Conservation (phyloP, 2,329 filamentous ascomycete genomes). For the Raffaelea ambrosiae region DNA sequence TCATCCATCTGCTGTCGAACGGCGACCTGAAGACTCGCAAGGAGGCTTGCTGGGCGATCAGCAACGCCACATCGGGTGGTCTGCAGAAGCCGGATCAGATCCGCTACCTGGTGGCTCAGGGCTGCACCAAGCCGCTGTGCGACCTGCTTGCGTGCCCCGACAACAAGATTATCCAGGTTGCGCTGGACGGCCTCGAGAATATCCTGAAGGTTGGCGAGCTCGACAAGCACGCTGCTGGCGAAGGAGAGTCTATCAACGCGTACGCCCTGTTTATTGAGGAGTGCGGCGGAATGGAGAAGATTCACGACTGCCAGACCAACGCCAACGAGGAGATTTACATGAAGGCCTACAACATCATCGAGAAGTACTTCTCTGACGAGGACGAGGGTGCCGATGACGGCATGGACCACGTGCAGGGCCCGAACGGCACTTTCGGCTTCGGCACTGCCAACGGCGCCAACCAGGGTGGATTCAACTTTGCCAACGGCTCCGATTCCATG, state of each 20-base stretch:
- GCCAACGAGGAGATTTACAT: conserved; percentile 99
- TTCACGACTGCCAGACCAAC: conserved; percentile 99
- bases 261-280: conserved; percentile 98
- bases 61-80: conserved; percentile 93
- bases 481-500: conserved; percentile 59
- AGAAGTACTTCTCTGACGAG: conserved; percentile 99
- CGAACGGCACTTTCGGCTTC: conserved; percentile 72
- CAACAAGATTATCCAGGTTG: conserved; percentile 99
- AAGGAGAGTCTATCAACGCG: conserved; percentile 79
- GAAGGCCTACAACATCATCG: conserved; percentile 99
- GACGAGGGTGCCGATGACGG: conserved; percentile 84
- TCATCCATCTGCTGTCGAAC: conserved; percentile 93
- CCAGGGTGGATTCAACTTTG: conserved; percentile 88
- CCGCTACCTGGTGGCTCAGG: conserved; percentile 83
- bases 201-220: conserved; percentile 99
- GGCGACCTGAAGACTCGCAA: conserved; percentile 99
- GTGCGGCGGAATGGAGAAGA: conserved; percentile 99
- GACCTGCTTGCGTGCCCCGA: conserved; percentile 93
- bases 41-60: conserved; percentile 99
- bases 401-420: conserved; percentile 60
- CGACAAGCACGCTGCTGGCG: conserved; percentile 83
- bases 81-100: conserved; percentile 99
- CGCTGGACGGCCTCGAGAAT: conserved; percentile 95
- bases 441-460: conserved; percentile 51
- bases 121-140: conserved; percentile 95